Conservation (phyloP, 1,284 basidiomycete species). For the Cutaneotrichosporon sp. region DNA sequence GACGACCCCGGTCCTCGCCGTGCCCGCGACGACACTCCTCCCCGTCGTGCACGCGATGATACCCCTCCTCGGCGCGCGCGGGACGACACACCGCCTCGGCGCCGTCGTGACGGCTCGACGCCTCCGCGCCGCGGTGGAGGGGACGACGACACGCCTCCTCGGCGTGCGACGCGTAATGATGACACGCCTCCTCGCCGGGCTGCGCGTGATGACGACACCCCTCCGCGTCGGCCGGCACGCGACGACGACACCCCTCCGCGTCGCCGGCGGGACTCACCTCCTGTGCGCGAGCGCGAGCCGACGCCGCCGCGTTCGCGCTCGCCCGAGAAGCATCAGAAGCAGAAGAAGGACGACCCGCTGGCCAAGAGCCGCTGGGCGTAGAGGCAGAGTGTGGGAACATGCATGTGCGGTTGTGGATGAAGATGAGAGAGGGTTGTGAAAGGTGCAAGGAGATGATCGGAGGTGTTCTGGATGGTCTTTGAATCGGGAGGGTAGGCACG, state of each 20-base stretch:
- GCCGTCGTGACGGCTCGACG: no score
- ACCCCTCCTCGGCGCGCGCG: slow-evolving; percentile 20
- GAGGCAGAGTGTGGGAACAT: not conserved
- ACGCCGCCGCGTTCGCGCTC: slow-evolving; percentile 7
- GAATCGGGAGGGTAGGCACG: not conserved
- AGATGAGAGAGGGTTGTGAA: not conserved
- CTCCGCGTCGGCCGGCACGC: no score
- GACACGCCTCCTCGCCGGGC: not conserved
- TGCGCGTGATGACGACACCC: no score
- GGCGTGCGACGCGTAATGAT: not conserved
- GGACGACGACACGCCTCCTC: not conserved
- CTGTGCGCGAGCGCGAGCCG: not conserved
- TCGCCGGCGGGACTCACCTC: not conserved
- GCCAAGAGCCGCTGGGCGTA: slow-evolving; percentile 25
- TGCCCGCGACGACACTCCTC: slow-evolving; percentile 8
- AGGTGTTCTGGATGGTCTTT: not conserved
- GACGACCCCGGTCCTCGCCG: slow-evolving; percentile 12
- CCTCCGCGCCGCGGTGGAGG: no score
- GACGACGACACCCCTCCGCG: not conserved
- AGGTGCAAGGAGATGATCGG: no score
- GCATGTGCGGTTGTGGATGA: not conserved
- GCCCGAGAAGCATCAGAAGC: slow-evolving; percentile 10
- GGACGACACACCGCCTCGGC: no score
- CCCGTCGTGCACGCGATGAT: slow-evolving; percentile 10
- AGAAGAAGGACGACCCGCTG: slow-evolving; percentile 24